Percentiles rank a stretch among this genome's conserved stretches.
These are phyloP conservation scores for Rhizomucor pusillus DNA, from an alignment of 371 early-diverging fungal genomes.

Conservation along the genomic window DNA sequence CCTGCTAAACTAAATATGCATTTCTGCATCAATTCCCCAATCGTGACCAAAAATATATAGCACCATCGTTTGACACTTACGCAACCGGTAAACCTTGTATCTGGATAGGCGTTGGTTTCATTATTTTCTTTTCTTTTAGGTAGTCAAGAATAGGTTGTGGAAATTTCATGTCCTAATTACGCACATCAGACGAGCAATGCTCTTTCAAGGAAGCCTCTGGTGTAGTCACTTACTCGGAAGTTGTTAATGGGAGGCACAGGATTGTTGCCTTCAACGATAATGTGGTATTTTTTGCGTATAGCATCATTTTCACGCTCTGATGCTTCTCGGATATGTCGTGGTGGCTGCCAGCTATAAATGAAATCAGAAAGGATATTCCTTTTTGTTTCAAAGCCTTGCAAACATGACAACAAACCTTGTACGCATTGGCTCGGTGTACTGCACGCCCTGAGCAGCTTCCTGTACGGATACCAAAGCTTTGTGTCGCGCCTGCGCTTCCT, in stretches of 20 bases:
- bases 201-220: background rate
- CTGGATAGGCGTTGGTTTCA: slow-evolving; percentile 96
- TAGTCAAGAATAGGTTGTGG: slow-evolving; percentile 80
- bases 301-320: slow-evolving; percentile 50
- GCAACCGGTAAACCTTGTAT: slow-evolving; percentile 87
- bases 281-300: slow-evolving; percentile 67
- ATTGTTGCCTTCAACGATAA: slow-evolving; percentile 72
- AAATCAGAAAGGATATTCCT: background rate
- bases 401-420: slow-evolving; percentile 51
- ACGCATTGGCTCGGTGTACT: slow-evolving; percentile 83
- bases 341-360: slow-evolving; percentile 72
- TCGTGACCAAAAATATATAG: too few relatives aligned
- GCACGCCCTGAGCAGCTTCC: slow-evolving; percentile 85
- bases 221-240: slow-evolving; percentile 40
- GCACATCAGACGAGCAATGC: background rate
- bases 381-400: slow-evolving; percentile 1
- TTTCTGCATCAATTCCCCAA: too few relatives aligned
- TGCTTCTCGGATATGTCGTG: slow-evolving; percentile 62
- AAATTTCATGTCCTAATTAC: slow-evolving; percentile 68
- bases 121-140: slow-evolving; percentile 80
- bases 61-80: slow-evolving; percentile 25
- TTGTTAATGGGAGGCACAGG: slow-evolving; percentile 75
- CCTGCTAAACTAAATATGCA: slow-evolving; percentile 55
- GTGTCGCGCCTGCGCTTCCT: slow-evolving; percentile 77
- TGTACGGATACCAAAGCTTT: slow-evolving; percentile 82